phyloP scores from a whole-genome alignment of 148 eudicot species.

The Vaccinium corymbosum region DNA sequence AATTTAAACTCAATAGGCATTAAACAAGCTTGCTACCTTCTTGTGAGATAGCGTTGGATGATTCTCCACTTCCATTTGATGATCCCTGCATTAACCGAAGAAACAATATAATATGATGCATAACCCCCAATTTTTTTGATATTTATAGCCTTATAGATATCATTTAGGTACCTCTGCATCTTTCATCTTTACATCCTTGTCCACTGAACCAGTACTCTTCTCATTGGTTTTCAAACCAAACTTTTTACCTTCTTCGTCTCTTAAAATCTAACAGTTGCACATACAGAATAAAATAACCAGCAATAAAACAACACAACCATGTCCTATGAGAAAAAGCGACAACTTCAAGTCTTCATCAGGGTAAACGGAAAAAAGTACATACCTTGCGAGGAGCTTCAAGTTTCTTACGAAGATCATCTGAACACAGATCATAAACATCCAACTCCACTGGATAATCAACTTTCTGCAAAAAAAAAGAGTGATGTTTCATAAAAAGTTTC shows the following conservation, averaged over 20 bases:
- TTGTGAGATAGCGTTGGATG: slow-evolving; percentile 44
- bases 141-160: slow-evolving; percentile 1
- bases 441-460: slow-evolving; percentile 92
- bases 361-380: slow-evolving; percentile 15
- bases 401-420: slow-evolving; percentile 81
- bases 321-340: neutral
- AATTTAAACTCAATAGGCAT: neutral
- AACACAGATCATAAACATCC: slow-evolving; percentile 88
- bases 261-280: slow-evolving; percentile 42
- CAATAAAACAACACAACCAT: neutral
- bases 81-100: slow-evolving; percentile 47
- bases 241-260: slow-evolving; percentile 94
- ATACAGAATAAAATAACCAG: slow-evolving; percentile 11
- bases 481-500: neutral
- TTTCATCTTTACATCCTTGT: slow-evolving; percentile 73
- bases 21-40: slow-evolving; percentile 43
- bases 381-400: slow-evolving; percentile 89
- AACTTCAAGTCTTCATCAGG: slow-evolving; percentile 6
- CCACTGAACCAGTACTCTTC: slow-evolving; percentile 56
- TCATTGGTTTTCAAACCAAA: slow-evolving; percentile 62
- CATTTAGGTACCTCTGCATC: slow-evolving; percentile 65
- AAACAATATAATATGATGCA: slow-evolving; percentile 6
- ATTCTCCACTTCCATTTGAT: slow-evolving; percentile 53
- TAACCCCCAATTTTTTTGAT: neutral
- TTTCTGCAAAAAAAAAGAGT: slow-evolving; percentile 54